Evolutionary conservation across 2,329 filamentous ascomycete species (phyloP), one percentile per base, ranked within the genome.

Genomic region (Fusarium drepaniforme): DNA sequence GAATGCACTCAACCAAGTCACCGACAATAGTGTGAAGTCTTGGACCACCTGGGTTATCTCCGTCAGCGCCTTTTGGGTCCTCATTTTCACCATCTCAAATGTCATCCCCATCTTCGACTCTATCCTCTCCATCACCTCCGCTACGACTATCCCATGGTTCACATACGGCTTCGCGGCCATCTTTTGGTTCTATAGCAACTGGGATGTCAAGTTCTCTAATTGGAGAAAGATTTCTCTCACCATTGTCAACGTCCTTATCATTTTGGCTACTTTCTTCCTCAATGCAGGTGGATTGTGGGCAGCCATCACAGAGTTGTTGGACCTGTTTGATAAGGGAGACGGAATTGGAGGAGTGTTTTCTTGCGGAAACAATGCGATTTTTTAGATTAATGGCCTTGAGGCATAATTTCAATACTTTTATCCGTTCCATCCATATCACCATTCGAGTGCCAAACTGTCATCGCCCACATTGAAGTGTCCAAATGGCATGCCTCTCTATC

Each of bases 91-190:
- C 5, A 72, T 80, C 16, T 76, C 78, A 0, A 80, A 81, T 2
- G 78, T 77, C 37, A 80, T 80, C 16, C 79, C 79, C 1, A 74
- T 80, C 23, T 81, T 80, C 58, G 77, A 80, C 37, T 80, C 79
- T 0, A 80, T 80, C 11, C 65, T 80, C 15, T 75, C 76, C 2
- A 81, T 80, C 0, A 78, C 77, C 0, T 75, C 76, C 0, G 76
- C 79, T 0, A 80, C 78, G 0, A 79, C 77, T 0, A 77, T 80
- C 9, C 73, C 79, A 0, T 80, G 78, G 79, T 80, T 80, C 4
- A 80, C 77, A 0, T 80, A 78, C 12, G 72, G 75, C 1, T 73
- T 80, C 5, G 70, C 74, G 0, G 75, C 74, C 1, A 72, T 79
- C 18, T 78, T 80, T 53, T 80, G 78, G 79, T 66, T 80, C 2